Percentiles rank a stretch among this genome's conserved stretches.
phyloP scores from a whole-genome alignment of 78 protist genomes.

The Tieghemostelium lacteum region DNA sequence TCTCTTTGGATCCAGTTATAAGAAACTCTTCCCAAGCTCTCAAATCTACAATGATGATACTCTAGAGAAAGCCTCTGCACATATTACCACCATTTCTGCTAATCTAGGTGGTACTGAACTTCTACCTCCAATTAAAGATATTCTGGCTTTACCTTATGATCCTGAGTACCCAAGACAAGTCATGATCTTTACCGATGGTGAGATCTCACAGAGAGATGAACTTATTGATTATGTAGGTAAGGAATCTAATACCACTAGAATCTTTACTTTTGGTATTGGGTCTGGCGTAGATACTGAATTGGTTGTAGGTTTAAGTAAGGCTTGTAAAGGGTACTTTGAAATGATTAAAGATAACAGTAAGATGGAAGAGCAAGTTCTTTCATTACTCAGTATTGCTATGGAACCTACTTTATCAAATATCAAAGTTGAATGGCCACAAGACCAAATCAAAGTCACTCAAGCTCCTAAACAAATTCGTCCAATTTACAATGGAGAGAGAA shows the following conservation, averaged over 20 bases:
- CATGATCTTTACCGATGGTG: constrained; percentile 93
- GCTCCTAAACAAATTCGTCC: constrained; percentile 41
- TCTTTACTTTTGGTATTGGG: constrained; percentile 92
- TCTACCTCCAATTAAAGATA: constrained; percentile 3
- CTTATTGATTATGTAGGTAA: constrained; percentile 29
- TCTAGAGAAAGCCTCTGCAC: background rate
- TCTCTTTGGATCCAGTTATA: constrained; percentile 1
- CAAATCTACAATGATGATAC: background rate
- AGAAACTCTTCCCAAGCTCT: background rate
- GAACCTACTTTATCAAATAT: constrained; percentile 59
- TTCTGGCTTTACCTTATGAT: background rate
- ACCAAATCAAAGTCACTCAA: background rate
- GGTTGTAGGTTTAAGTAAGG: constrained; percentile 90
- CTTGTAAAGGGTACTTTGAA: constrained; percentile 85
- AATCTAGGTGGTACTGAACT: constrained; percentile 64
- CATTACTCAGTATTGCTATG: constrained; percentile 31
- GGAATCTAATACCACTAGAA: constrained; percentile 58
- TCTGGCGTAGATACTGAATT: constrained; percentile 68
- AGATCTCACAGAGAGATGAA: constrained; percentile 73
- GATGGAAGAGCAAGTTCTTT: constrained; percentile 21
- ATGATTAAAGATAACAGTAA: constrained; percentile 47
- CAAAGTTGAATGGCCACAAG: constrained; percentile 44
- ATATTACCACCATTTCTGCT: background rate
- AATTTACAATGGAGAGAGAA: constrained; percentile 6
- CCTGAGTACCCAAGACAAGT: constrained; percentile 85